Percentiles rank a stretch among this genome's conserved stretches.
Evolutionary conservation across 2,329 filamentous ascomycete genomes (phyloP).

Genomic region (Penicillium oxalicum): DNA sequence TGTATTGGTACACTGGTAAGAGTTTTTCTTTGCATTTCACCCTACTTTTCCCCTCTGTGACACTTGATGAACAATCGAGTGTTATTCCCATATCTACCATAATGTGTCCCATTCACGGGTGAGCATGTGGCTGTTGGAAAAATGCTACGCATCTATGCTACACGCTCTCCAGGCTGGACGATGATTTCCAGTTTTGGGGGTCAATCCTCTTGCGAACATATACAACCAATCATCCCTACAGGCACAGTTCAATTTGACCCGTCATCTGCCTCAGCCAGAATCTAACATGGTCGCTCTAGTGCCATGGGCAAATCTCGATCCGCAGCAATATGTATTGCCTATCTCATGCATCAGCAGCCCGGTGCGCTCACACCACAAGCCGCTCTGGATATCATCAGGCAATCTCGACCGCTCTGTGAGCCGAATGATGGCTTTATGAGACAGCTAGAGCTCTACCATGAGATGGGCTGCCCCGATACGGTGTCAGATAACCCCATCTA

Average conservation of each 20-base stretch:
- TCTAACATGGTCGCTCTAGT: constrained; percentile 49
- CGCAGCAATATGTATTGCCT: constrained; percentile 75
- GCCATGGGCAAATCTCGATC: constrained; percentile 96
- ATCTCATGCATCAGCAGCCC: constrained; percentile 61
- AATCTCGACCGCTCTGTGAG: constrained; percentile 70
- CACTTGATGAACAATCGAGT: too few relatives aligned
- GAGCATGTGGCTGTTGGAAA: too few relatives aligned
- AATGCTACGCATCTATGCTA: too few relatives aligned
- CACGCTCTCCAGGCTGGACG: too few relatives aligned
- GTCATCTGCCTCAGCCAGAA: background rate
- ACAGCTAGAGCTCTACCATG: constrained; percentile 79
- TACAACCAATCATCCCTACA: too few relatives aligned
- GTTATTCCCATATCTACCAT: too few relatives aligned
- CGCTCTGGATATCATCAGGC: constrained; percentile 64
- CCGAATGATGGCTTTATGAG: constrained; percentile 89
- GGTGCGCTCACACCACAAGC: constrained; percentile 54
- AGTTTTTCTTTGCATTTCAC: constrained; percentile 20
- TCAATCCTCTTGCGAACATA: too few relatives aligned
- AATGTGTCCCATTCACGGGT: too few relatives aligned
- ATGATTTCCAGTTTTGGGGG: too few relatives aligned
- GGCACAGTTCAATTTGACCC: too few relatives aligned
- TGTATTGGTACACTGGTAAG: constrained; percentile 67
- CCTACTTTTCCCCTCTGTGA: background rate
- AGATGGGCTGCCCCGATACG: constrained; percentile 72
- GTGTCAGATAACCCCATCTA: constrained; percentile 68